phyloP scores from a whole-genome alignment of 2,329 filamentous ascomycete species.

The Claviceps sp. region DNA sequence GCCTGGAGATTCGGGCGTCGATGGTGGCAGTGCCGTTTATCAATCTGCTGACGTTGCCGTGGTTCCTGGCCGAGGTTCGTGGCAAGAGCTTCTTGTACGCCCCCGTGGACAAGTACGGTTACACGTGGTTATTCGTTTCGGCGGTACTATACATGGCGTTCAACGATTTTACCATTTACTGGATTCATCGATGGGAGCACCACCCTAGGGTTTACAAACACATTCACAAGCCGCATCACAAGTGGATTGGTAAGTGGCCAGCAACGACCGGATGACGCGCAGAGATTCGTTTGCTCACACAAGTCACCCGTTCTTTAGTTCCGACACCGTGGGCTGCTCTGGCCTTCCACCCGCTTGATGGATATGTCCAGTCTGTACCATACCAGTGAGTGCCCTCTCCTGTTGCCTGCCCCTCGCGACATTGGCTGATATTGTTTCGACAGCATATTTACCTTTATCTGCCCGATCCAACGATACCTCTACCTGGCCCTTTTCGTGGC shows the following conservation, averaged over 20 bases:
- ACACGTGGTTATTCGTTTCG: constrained; percentile 25
- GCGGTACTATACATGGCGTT: constrained; percentile 22
- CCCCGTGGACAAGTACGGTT: constrained; percentile 24
- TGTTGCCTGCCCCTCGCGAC: no score
- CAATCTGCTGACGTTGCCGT: constrained; percentile 29
- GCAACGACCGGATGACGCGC: no score
- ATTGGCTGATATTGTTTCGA: not conserved
- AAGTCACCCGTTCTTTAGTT: constrained; percentile 34
- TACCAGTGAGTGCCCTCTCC: constrained; percentile 45
- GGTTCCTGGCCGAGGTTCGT: constrained; percentile 33
- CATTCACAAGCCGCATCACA: constrained; percentile 95
- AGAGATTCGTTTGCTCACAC: no score
- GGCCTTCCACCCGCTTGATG: constrained; percentile 90
- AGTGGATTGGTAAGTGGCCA: constrained; percentile 57
- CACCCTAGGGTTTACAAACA: constrained; percentile 66
- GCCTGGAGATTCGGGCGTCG: constrained; percentile 29
- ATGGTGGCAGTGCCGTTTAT: constrained; percentile 30
- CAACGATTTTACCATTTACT: constrained; percentile 52
- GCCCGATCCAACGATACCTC: constrained; percentile 82
- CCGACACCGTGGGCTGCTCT: constrained; percentile 85
- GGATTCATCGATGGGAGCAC: constrained; percentile 78
- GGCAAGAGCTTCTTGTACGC: constrained; percentile 30
- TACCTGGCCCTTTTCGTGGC: constrained; percentile 80
- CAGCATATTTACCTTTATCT: constrained; percentile 70
- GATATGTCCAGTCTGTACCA: constrained; percentile 74